Evolutionary conservation across 31 red algal species (phyloP), one percentile per base, ranked within the genome.

Genomic region (Asparagopsis taxiformis): DNA sequence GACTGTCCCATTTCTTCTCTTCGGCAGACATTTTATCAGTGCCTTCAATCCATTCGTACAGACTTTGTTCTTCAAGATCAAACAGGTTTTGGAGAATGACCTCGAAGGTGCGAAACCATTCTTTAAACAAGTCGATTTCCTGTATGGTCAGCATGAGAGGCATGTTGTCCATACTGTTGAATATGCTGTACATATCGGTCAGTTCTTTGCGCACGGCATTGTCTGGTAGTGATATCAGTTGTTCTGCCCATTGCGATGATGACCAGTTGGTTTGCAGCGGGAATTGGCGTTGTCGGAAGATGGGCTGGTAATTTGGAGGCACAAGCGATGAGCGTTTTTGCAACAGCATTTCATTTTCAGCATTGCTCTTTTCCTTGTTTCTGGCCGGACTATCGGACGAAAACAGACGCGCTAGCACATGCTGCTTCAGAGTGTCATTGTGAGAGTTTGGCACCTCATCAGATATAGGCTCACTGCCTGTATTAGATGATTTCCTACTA

Each of bases 161-260:
- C 46, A 62, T 48, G 26, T 28, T n/a, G 15, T 80, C 77, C 62
- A 80, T 68, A 41, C 48, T 51, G 0, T 34, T 54, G 43, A 80
- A 61, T 21, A 80, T 80, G 63, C n/a, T 22, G 48, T 80, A 80
- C 77, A 80, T 80, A 46, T 80, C 77, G 4, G n/a, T 43, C 1
- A 80, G 46, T 37, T 80, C 77, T 21, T 19, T 59, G 6, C 77
- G 51, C 21, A 80, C 61, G 3, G 55, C 77, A 70, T 80, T 68
- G 53, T 69, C 77, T 8, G 51, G 34, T 54, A 69, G 37, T 2
- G 77, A 68, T 24, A 68, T 35, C 25, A 80, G 64, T 25, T 51
- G 35, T 16, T 70, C 23, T 16, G 62, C 53, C 50, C 46, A 65
- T 1, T 80, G 51, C 35, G n/a, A 28, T 13, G 36, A 32, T 2